These are phyloP conservation scores for Hibiscus syriacus DNA, from an alignment of 345 rosid genomes.

Conservation along the genomic window DNA sequence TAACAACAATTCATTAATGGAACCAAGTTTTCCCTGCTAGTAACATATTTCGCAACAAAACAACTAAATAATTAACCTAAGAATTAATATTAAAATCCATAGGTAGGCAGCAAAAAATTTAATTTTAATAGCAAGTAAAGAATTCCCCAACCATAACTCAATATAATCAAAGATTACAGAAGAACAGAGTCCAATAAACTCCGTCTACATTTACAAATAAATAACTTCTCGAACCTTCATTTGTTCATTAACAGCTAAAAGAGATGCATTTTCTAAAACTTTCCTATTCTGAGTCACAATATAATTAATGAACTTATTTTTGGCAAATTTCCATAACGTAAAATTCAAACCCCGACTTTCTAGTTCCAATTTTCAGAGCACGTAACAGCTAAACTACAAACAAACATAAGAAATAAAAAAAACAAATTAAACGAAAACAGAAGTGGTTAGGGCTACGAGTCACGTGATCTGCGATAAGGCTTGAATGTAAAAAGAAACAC, in stretches of 20 bases:
- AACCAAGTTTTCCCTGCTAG: no score
- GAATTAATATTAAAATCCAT: neutral
- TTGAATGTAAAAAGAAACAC: neutral
- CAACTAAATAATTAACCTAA: neutral
- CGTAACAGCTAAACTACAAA: constrained; percentile 9
- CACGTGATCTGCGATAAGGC: constrained; percentile 17
- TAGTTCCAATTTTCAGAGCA: neutral
- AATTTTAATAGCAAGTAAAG: neutral
- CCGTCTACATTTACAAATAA: neutral
- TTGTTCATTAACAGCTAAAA: neutral
- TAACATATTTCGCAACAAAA: neutral
- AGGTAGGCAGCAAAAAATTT: neutral
- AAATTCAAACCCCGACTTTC: neutral
- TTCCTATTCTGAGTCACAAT: neutral
- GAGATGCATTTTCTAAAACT: neutral
- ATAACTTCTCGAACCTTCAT: neutral
- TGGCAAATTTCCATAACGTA: neutral
- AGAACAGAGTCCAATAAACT: neutral
- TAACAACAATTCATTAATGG: neutral
- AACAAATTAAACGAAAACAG: neutral
- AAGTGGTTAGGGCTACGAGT: neutral
- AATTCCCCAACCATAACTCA: neutral
- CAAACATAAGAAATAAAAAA: neutral
- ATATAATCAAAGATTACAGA: neutral
- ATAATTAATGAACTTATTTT: constrained; percentile 5